A percentile compares a stretch with the other conserved stretches of the same genome.
These are phyloP conservation scores for Penicillium sp. DNA, from an alignment of 2,329 filamentous ascomycete genomes.

Conservation along the genomic window DNA sequence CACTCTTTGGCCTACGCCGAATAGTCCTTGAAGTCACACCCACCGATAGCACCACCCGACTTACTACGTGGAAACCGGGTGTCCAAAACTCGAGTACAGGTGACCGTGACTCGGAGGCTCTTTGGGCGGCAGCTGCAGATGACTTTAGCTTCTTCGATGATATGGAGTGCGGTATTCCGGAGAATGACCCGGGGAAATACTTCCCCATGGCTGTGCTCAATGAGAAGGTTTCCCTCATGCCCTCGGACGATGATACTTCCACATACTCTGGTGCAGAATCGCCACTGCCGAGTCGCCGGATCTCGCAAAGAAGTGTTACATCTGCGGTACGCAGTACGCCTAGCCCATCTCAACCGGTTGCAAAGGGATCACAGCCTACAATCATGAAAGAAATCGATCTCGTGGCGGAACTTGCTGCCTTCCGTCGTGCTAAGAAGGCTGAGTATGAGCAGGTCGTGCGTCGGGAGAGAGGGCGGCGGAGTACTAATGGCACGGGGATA, in stretches of 20 bases:
- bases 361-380: slow-evolving; percentile 13
- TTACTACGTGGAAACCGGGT: slow-evolving; percentile 48
- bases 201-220: slow-evolving; percentile 52
- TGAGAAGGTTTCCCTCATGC: slow-evolving; percentile 52
- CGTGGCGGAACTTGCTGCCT: slow-evolving; percentile 59
- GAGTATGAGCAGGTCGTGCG: slow-evolving; percentile 51
- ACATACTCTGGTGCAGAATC: slow-evolving; percentile 25
- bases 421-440: slow-evolving; percentile 59
- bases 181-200: slow-evolving; percentile 51
- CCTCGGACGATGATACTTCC: slow-evolving; percentile 38
- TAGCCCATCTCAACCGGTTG: slow-evolving; percentile 10
- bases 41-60: slow-evolving; percentile 29
- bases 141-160: slow-evolving; percentile 69
- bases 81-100: slow-evolving; percentile 63
- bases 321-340: slow-evolving; percentile 10
- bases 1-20: slow-evolving; percentile 61
- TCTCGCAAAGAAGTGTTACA: slow-evolving; percentile 17
- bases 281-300: slow-evolving; percentile 17
- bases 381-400: slow-evolving; percentile 53
- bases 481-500: slow-evolving; percentile 33
- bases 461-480: slow-evolving; percentile 35
- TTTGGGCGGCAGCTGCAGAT: slow-evolving; percentile 64
- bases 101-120: slow-evolving; percentile 63
- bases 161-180: slow-evolving; percentile 60
- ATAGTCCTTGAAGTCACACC: slow-evolving; percentile 62